Conservation (phyloP, 768 basidiomycete species). For the Phylloporus rhodoxanthus region DNA sequence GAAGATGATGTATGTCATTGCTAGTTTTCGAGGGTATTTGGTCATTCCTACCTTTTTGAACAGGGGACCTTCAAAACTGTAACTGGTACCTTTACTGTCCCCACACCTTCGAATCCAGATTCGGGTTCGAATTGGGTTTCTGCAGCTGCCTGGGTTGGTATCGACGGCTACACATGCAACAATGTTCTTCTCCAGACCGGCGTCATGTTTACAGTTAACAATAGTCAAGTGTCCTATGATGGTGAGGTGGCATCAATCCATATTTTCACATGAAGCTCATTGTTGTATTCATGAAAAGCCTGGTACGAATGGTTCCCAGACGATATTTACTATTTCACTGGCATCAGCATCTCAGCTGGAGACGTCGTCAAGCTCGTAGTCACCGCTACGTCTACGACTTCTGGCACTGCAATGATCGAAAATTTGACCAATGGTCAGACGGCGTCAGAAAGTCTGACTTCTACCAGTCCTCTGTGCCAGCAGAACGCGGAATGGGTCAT, state of each 20-base stretch:
- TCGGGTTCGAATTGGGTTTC: no score
- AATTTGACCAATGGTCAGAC: neutral
- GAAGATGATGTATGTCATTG: no score
- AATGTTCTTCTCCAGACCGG: no score
- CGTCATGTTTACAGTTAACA: no score
- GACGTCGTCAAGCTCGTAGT: neutral
- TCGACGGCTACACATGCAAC: no score
- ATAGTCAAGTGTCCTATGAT: neutral
- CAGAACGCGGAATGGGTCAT: constrained; percentile 3
- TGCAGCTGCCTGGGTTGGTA: no score
- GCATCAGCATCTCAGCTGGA: neutral
- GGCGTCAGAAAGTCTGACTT: neutral
- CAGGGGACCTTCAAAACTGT: no score
- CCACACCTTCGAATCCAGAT: no score
- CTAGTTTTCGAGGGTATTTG: no score
- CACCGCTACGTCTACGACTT: neutral
- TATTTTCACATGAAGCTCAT: neutral
- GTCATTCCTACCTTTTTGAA: no score
- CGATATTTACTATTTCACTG: neutral
- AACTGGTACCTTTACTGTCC: no score
- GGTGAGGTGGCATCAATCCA: neutral
- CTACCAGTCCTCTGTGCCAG: neutral
- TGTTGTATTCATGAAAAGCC: neutral
- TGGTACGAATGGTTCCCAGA: constrained; percentile 5
- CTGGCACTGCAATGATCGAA: neutral